Evolutionary conservation across 225 moss, liverwort and hornwort species (phyloP), one percentile per base, ranked within the genome.

Genomic region (Pseudisothecium myosuroides): DNA sequence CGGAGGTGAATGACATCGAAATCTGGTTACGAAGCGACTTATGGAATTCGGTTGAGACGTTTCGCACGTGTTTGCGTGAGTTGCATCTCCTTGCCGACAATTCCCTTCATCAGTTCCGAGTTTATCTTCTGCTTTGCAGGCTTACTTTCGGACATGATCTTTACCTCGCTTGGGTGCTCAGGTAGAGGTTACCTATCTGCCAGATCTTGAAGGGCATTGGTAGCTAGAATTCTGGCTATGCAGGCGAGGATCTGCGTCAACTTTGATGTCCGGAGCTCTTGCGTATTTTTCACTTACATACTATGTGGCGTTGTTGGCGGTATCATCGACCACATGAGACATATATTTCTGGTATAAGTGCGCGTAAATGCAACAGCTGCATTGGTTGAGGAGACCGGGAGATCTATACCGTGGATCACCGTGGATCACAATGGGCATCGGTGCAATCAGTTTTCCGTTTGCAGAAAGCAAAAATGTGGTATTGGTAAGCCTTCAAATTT

Each of bases 11-110:
- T 84, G 88, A 76, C 71, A 74, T 86, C 76, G 59, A 81, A 72
- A 61, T 75, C 85, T 86, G 89, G 50, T 90, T 82, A 77, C 83
- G 92, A 93, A 93, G 76, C 88, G 89, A 90, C 73, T 90, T 75
- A 63, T 82, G 58, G 64, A 61, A 86, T 86, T 85, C 83, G 69
- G 80, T 90, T 85, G 89, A 87, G 90, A 88, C 83, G 90, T 73
- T 93, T 93, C 92, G 83, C 79, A 73, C 60, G 34, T 66, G 59
- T 88, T 85, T 86, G 83, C n/a, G 76, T 81, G 85, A 89, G 89
- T 92, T 89, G 83, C 81, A 85, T 83, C 79, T 66, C 77, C 74
- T 85, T 85, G 90, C 71, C 80, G 84, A 89, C 89, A 65, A 68
- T 88, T 28, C 68, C 75, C 76, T 31, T 85, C 56, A 84, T 89